A percentile compares a stretch with the other conserved stretches of the same genome.
These are phyloP conservation scores for Fusarium sp. DNA, from an alignment of 2,329 filamentous ascomycete species.

Conservation along the genomic window DNA sequence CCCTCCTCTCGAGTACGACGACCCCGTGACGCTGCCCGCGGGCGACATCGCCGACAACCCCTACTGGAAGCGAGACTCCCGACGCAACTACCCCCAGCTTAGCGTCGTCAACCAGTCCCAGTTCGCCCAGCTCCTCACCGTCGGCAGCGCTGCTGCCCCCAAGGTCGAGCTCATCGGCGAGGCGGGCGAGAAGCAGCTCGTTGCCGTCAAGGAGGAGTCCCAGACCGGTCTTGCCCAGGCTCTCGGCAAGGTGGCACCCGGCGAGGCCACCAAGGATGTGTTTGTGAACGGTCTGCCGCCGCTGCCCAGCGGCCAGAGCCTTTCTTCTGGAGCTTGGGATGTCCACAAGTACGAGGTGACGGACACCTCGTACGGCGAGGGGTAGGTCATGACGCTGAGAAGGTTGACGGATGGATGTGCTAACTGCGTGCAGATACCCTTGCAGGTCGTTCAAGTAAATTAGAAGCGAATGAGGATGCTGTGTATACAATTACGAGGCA, in stretches of 20 bases:
- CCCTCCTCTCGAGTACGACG: conserved; percentile 52
- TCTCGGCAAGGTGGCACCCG: conserved; percentile 67
- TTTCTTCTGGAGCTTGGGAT: conserved; percentile 66
- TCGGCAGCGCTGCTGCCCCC: conserved; percentile 84
- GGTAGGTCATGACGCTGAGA: conserved; percentile 63
- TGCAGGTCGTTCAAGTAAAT: conserved; percentile 71
- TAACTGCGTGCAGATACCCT: conserved; percentile 64
- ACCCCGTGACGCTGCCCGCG: conserved; percentile 69
- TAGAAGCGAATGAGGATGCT: conserved; percentile 33
- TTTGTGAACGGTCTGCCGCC: conserved; percentile 86
- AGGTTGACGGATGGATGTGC: background rate
- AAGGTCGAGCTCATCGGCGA: conserved; percentile 84
- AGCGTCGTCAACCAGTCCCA: conserved; percentile 87
- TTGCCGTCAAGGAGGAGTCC: conserved; percentile 80
- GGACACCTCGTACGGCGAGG: conserved; percentile 76
- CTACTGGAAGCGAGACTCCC: conserved; percentile 88
- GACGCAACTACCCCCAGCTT: conserved; percentile 83
- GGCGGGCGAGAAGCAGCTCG: conserved; percentile 72
- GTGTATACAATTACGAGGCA: conserved; percentile 48
- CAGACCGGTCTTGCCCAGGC: conserved; percentile 78
- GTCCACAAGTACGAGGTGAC: conserved; percentile 76
- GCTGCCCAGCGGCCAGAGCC: conserved; percentile 78
- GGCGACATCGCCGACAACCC: conserved; percentile 59
- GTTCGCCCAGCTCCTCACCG: conserved; percentile 83
- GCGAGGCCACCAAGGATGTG: conserved; percentile 72